Evolutionary conservation across 2,329 filamentous ascomycete species (phyloP).

Genomic region (Phoma herbarum): DNA sequence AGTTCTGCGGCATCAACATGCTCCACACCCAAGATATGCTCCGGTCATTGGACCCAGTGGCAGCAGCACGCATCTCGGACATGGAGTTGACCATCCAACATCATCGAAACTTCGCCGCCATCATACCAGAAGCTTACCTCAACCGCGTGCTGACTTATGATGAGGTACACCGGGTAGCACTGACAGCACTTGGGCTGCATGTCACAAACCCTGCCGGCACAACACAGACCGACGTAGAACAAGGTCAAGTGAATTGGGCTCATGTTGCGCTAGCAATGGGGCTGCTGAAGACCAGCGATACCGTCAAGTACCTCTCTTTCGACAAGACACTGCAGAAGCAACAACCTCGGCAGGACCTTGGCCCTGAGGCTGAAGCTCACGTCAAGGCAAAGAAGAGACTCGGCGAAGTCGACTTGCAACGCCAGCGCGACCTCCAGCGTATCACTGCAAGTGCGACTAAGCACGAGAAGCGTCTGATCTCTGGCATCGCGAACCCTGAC

Average conservation of each 20-base stretch:
- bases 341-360: conserved; percentile 15
- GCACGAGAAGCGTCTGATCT: conserved; percentile 83
- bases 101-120: conserved; percentile 28
- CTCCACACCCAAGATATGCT: conserved; percentile 72
- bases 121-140: conserved; percentile 48
- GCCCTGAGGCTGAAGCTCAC: conserved; percentile 16
- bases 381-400: conserved; percentile 21
- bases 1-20: conserved; percentile 64
- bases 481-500: conserved; percentile 80
- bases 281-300: conserved; percentile 57
- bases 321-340: conserved; percentile 23
- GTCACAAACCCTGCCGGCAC: conserved; percentile 27
- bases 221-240: conserved; percentile 11
- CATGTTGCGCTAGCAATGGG: conserved; percentile 55
- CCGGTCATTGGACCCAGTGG: conserved; percentile 52
- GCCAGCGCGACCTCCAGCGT: conserved; percentile 63
- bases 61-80: conserved; percentile 36
- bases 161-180: conserved; percentile 68
- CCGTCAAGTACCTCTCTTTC: conserved; percentile 55
- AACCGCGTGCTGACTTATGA: conserved; percentile 65
- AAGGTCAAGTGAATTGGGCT: conserved; percentile 47
- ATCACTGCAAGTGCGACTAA: conserved; percentile 60
- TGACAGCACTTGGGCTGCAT: conserved; percentile 59
- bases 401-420: conserved; percentile 33
- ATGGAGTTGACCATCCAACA: conserved; percentile 30